Evolutionary conservation across 208 protist species (phyloP), one percentile per base, ranked within the genome.

Genomic region (Herpetomonas samuelpessoai): DNA sequence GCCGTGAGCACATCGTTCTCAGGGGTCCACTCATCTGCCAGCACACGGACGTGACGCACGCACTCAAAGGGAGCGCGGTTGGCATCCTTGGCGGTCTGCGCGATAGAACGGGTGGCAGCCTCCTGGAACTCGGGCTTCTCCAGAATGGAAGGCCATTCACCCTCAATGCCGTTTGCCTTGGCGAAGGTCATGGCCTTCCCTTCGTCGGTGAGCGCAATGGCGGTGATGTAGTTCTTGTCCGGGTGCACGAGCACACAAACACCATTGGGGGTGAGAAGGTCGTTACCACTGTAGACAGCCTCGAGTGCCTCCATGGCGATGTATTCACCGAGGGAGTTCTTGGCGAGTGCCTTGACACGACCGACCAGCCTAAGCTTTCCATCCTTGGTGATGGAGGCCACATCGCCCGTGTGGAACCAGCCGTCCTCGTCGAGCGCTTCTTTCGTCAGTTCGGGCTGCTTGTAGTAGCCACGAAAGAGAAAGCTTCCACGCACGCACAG

Each of bases 391-490:
- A 31, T 62, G 21, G 74, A 59, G 28, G 83, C 92, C 30, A 96
- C 85, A 60, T 97, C 93, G 30, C 93, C 93, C 12, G 91, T 96
- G 72, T 77, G 76, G 47, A 97, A 81, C 84, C 83, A 97, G 19
- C 87, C 89, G 29, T 85, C 89, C 12, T 54, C 39, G 19, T 86
- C 58, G 35, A 96, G 45, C 18, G 26, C 75, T 57, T 91, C 78
- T 61, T 73, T 74, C 3, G 92, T 97, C 31, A 85, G 57, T 53
- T 84, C 62, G 7, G 75, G 63, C 88, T 86, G n/a, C n/a, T n/a
- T n/a, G n/a, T n/a, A n/a, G n/a, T n/a, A n/a, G n/a, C n/a, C n/a
- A n/a, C n/a, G n/a, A 57, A 92, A 91, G 24, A 94, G 46, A 58
- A 78, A 83, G 7, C 65, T 62, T 9, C 89, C 88, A 24, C 87